Evolutionary conservation across 805 yeast species (phyloP), one percentile per base, ranked within the genome.

Genomic region (Candida pini): DNA sequence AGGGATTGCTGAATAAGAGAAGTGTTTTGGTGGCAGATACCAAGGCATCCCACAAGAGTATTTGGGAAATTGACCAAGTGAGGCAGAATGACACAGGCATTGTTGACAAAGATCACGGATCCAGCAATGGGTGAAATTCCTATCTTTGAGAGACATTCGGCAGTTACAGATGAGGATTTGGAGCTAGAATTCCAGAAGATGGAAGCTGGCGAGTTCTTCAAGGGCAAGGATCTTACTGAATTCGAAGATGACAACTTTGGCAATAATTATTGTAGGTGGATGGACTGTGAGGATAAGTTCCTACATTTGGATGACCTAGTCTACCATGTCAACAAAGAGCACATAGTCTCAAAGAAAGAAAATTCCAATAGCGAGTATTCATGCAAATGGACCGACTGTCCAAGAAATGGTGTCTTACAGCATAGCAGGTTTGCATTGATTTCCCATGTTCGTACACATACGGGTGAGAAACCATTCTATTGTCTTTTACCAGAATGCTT

Each of bases 401-500:
- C 69, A 10, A 44, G 76, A 12, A 64, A 59, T 34, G 81, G 78
- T 5, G 53, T 69, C 2, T 62, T 62, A 18, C 78, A 71, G 48
- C 75, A 74, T 12, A 69, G 76, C 9, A 50, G 78, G 32, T 71
- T 72, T 54, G 79, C 81, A 1, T 62, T 82, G 21, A 63, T 77
- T 0, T 65, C 81, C 0, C 90, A 81, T 49, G 62, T 79, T 44
- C 54, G 85, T 36, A 65, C 74, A 2, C 90, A 82, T 52, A 74
- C 82, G 0, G 78, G 81, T 2, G 83, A 80, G 46, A 69, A 69
- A 46, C 85, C 85, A 23, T 78, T 71, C 44, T 71, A 64, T 45
- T 82, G 90, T 53, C 66, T 72, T 1, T 61, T 79, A 10, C 84
- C 84, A 2, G 84, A 78, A 43, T 82, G 90, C 54, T 70, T 68